A percentile compares a stretch with the other conserved stretches of the same genome.
phyloP scores from a whole-genome alignment of 108 stramenopile species.

The Fistulifera solaris region DNA sequence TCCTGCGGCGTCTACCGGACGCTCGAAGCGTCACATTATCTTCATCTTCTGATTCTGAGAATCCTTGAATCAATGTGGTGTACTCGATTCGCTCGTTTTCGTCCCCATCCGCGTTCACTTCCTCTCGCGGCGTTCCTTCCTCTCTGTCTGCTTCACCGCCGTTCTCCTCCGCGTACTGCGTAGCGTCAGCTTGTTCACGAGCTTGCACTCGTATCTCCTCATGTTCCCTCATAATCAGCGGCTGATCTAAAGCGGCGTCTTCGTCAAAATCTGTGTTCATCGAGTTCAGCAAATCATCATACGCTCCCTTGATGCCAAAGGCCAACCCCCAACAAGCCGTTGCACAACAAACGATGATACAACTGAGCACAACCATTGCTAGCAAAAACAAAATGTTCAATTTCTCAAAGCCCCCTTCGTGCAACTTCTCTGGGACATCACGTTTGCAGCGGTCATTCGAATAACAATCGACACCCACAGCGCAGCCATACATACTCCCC shows the following conservation, averaged over 20 bases:
- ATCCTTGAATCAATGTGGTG: slow-evolving; percentile 1
- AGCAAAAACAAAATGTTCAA: slow-evolving; percentile 30
- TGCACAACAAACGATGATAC: slow-evolving; percentile 41
- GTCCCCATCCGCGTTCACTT: slow-evolving; percentile 2
- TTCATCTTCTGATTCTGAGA: slow-evolving; percentile 2
- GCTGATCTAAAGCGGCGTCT: slow-evolving; percentile 10
- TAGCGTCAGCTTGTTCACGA: not conserved
- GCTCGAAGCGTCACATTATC: not conserved
- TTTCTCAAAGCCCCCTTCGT: slow-evolving; percentile 24
- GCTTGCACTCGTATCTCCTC: not conserved
- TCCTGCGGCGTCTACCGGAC: not conserved
- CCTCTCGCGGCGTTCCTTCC: not conserved
- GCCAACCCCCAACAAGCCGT: slow-evolving; percentile 38
- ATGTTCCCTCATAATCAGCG: not conserved
- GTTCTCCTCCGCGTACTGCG: not conserved
- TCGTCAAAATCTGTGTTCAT: not conserved
- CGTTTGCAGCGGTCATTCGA: slow-evolving; percentile 76
- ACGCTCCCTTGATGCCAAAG: slow-evolving; percentile 40
- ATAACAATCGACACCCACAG: slow-evolving; percentile 73
- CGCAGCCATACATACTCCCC: slow-evolving; percentile 74
- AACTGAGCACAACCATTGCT: slow-evolving; percentile 24
- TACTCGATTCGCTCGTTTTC: slow-evolving; percentile 3
- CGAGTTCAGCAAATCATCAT: slow-evolving; percentile 40
- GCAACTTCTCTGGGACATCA: slow-evolving; percentile 41
- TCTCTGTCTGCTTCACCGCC: not conserved